These are phyloP conservation scores for Solanum chaucha DNA, from an alignment of 257 asterid genomes.

Conservation along the genomic window DNA sequence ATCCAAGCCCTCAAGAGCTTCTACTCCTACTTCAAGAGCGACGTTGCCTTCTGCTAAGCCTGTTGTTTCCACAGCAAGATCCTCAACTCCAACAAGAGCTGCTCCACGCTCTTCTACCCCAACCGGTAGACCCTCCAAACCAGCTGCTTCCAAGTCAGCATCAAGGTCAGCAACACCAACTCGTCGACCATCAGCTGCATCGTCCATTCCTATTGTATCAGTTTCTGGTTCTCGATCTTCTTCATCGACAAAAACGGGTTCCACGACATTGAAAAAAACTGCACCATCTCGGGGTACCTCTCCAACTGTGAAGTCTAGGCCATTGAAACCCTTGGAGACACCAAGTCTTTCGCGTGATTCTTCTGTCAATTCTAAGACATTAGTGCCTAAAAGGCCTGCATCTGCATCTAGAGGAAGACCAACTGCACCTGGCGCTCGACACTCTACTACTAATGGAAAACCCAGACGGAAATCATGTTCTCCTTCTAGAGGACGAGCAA, in stretches of 20 bases:
- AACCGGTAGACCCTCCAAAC: slow-evolving; percentile 26
- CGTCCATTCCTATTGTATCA: slow-evolving; percentile 10
- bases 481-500: slow-evolving; percentile 35
- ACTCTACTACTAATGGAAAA: slow-evolving; percentile 18
- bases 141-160: slow-evolving; percentile 25
- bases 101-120: slow-evolving; percentile 43
- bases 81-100: slow-evolving; percentile 40
- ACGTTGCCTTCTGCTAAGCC: slow-evolving; percentile 37
- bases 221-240: slow-evolving; percentile 17
- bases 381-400: slow-evolving; percentile 47
- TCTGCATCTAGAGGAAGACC: slow-evolving; percentile 57
- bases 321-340: slow-evolving; percentile 26
- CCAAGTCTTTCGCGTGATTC: slow-evolving; percentile 22
- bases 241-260: slow-evolving; percentile 15
- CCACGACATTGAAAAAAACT: slow-evolving; percentile 16
- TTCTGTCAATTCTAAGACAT: slow-evolving; percentile 14
- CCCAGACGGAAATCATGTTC: slow-evolving; percentile 59
- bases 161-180: slow-evolving; percentile 54
- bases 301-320: slow-evolving; percentile 45
- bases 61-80: slow-evolving; percentile 22
- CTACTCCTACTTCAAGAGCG: slow-evolving; percentile 50
- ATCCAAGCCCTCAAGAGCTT: slow-evolving; percentile 35
- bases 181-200: slow-evolving; percentile 23
- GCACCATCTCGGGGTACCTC: slow-evolving; percentile 32
- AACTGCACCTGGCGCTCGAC: slow-evolving; percentile 10